Conservation (phyloP, 2,329 filamentous ascomycete genomes). For the Metarhizium sp. region DNA sequence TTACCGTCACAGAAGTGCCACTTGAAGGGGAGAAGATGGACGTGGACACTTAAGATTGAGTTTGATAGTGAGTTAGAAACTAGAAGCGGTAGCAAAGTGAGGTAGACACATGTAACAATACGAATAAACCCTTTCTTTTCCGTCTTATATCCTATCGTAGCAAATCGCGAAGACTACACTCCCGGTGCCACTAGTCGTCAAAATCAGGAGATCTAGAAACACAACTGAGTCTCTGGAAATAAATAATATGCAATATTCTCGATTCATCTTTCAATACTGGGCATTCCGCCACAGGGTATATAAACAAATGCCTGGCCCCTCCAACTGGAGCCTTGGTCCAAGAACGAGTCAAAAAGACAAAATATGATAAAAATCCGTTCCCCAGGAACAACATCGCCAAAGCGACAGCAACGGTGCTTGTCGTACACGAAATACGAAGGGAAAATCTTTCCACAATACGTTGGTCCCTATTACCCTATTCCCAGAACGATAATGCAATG, state of each 20-base stretch:
- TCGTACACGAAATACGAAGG: conserved; percentile 2
- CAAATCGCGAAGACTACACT: no score
- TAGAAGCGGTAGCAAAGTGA: background rate
- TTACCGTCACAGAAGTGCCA: conserved; percentile 80
- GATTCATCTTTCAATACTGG: background rate
- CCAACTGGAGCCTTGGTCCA: background rate
- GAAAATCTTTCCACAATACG: background rate
- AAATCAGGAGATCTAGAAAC: background rate
- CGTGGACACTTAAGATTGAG: conserved; percentile 41
- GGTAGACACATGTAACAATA: conserved; percentile 5
- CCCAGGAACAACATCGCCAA: background rate
- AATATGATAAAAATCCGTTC: background rate
- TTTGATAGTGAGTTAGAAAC: background rate
- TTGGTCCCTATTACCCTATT: background rate
- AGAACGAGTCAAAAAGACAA: background rate
- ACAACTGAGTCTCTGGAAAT: background rate
- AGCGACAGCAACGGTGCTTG: background rate
- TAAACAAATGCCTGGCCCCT: background rate
- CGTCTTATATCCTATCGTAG: background rate
- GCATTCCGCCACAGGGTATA: background rate
- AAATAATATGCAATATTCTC: background rate
- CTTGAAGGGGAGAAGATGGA: conserved; percentile 63
- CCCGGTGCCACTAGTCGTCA: background rate
- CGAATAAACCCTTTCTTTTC: background rate
- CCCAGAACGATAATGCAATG: background rate